Evolutionary conservation across 306 rosid genomes (phyloP).

Genomic region (Trichosanthes cucumerina): DNA sequence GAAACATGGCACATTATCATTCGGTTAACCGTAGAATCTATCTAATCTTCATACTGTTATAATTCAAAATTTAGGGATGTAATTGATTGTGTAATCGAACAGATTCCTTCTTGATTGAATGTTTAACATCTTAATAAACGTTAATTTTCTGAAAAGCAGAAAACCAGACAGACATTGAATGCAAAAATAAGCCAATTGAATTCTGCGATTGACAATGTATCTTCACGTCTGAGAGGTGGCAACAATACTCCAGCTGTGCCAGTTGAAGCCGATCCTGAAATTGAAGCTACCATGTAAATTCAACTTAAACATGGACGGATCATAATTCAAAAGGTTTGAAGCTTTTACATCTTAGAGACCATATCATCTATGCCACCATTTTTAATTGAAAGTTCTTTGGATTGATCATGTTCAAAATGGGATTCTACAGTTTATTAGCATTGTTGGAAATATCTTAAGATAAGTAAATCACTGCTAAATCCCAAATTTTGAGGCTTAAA

Average conservation of each 20-base stretch:
- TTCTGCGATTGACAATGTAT: conserved; percentile 90
- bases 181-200: conserved; percentile 81
- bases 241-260: conserved; percentile 44
- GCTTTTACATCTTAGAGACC: background rate
- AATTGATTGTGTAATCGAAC: background rate
- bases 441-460: background rate
- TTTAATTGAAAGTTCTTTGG: background rate
- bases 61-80: background rate
- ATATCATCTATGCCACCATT: background rate
- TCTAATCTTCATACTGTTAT: background rate
- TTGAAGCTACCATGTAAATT: conserved; percentile 58
- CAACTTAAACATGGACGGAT: background rate
- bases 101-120: background rate
- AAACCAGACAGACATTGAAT: conserved; percentile 66
- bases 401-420: background rate
- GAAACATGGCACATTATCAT: background rate
- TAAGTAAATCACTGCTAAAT: background rate
- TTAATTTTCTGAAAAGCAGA: conserved; percentile 37
- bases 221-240: conserved; percentile 89
- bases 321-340: background rate
- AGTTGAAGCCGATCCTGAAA: conserved; percentile 60
- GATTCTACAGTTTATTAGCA: background rate
- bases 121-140: background rate
- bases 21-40: background rate
- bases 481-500: background rate